Evolutionary conservation across 176 grass and related monocot species (phyloP).

Genomic region (Carex myosuroides): DNA sequence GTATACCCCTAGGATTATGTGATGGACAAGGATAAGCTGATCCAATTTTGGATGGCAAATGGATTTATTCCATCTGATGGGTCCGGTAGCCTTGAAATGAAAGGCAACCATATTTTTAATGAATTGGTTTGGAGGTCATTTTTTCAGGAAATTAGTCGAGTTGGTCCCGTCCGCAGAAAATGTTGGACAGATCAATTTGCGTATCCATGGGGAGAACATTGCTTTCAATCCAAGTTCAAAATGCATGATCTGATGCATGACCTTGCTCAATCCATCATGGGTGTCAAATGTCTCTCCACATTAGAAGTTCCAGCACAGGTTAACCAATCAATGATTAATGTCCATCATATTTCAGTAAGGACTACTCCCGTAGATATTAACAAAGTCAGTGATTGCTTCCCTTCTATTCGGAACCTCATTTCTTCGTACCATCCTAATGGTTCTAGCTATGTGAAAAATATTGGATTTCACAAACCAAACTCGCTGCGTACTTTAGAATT

Average conservation of each 20-base stretch:
- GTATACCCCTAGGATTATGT: conserved; percentile 19
- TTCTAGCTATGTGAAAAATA: background rate
- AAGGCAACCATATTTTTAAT: conserved; percentile 8
- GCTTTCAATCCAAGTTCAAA: background rate
- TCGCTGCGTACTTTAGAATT: conserved; percentile 8
- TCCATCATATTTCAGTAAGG: background rate
- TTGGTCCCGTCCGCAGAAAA: too few species aligned
- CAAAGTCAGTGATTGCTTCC: background rate
- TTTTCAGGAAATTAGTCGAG: background rate
- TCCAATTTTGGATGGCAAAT: conserved; percentile 27
- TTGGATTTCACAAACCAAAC: conserved; percentile 20
- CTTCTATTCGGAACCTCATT: background rate
- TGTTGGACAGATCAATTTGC: too few species aligned
- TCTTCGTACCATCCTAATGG: background rate
- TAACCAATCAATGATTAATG: background rate
- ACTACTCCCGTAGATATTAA: background rate
- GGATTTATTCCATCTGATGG: conserved; percentile 11
- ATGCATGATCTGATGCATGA: conserved; percentile 33
- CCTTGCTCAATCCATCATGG: conserved; percentile 8
- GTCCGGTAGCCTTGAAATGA: background rate
- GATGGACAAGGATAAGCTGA: conserved; percentile 29
- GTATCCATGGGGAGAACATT: too few species aligned
- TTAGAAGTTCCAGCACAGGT: background rate
- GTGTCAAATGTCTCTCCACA: background rate
- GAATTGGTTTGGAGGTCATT: conserved; percentile 25